Percentiles rank a stretch among this genome's conserved stretches.
Conservation (phyloP, 2,329 filamentous ascomycete species). For the Alternaria arborescens region DNA sequence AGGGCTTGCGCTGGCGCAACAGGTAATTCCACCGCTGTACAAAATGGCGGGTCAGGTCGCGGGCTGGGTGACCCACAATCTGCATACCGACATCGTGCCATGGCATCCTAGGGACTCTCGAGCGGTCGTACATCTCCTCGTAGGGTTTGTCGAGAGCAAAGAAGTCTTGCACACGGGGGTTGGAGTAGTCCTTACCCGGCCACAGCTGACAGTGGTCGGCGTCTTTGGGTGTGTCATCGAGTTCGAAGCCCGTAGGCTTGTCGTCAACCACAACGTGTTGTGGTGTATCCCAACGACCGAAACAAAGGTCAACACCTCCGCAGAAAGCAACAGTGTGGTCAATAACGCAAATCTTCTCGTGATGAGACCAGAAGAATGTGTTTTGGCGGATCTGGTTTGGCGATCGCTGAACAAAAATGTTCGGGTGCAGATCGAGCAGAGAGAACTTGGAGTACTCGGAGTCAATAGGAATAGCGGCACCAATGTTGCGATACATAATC, state of each 20-base stretch:
- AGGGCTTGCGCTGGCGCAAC: constrained; percentile 89
- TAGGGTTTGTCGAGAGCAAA: constrained; percentile 92
- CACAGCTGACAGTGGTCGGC: constrained; percentile 95
- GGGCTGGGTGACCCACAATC: constrained; percentile 91
- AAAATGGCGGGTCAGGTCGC: constrained; percentile 94
- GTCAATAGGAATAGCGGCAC: constrained; percentile 95
- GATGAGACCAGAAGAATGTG: constrained; percentile 98
- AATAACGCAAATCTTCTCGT: constrained; percentile 97
- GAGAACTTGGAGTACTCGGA: constrained; percentile 98
- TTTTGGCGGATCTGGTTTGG: constrained; percentile 99
- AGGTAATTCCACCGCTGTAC: constrained; percentile 99
- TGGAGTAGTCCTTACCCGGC: constrained; percentile 98
- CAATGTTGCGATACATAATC: constrained; percentile 97
- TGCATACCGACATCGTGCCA: constrained; percentile 99
- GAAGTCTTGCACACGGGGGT: constrained; percentile 94
- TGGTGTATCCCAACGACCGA: constrained; percentile 96
- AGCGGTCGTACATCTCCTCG: constrained; percentile 98
- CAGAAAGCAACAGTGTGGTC: constrained; percentile 97
- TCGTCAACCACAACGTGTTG: constrained; percentile 92
- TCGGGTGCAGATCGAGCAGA: constrained; percentile 91
- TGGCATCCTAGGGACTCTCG: constrained; percentile 89
- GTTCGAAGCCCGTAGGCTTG: constrained; percentile 93
- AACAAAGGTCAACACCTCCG: constrained; percentile 94
- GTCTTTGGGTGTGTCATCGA: constrained; percentile 75
- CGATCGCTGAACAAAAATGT: constrained; percentile 94